Evolutionary conservation across 2,329 filamentous ascomycete species (phyloP).

Genomic region (Claviceps maximensis): DNA sequence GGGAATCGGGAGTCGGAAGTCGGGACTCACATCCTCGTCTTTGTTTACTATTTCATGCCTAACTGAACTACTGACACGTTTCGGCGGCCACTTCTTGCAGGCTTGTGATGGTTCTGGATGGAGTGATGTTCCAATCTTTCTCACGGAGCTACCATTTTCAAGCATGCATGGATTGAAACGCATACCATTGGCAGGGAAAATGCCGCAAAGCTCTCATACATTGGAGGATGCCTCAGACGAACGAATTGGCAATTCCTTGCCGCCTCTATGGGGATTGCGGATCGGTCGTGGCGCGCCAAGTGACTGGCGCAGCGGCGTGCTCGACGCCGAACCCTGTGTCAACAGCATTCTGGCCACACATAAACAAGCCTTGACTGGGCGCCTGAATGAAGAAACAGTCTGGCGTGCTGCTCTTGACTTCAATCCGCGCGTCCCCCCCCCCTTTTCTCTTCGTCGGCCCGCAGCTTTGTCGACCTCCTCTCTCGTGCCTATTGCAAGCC

Average conservation of each 20-base stretch:
- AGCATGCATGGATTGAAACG: neutral
- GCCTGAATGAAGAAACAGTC: neutral
- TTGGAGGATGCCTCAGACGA: neutral
- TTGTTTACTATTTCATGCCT: neutral
- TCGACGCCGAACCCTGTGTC: slow-evolving; percentile 2
- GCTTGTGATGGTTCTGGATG: neutral
- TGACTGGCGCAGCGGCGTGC: neutral
- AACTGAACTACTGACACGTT: neutral
- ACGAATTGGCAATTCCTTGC: neutral
- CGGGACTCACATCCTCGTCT: neutral
- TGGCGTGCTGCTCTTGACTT: neutral
- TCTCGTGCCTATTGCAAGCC: neutral
- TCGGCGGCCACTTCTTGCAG: neutral
- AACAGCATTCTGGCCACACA: neutral
- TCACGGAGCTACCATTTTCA: neutral
- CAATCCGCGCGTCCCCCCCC: neutral
- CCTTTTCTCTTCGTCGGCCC: neutral
- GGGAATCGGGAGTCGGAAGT: too few relatives aligned
- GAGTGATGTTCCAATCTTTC: neutral
- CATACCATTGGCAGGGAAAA: neutral
- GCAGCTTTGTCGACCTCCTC: neutral
- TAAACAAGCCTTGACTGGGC: neutral
- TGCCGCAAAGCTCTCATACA: neutral
- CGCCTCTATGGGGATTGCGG: neutral
- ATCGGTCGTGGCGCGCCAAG: neutral